A percentile compares a stretch with the other conserved stretches of the same genome.
phyloP scores from a whole-genome alignment of 1,284 basidiomycete species.

The Hymenochaete sp. region DNA sequence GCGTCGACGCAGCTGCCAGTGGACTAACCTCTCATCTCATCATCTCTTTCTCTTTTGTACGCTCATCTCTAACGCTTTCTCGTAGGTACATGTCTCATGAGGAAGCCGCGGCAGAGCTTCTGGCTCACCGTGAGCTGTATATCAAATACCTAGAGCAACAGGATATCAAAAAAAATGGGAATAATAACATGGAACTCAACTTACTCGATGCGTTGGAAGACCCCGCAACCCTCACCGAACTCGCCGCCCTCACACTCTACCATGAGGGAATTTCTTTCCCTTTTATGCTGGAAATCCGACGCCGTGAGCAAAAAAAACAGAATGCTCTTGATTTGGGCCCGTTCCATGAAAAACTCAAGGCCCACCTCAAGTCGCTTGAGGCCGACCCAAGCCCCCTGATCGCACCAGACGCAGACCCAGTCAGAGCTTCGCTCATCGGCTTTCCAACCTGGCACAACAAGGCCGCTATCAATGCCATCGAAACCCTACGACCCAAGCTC shows the following conservation, averaged over 20 bases:
- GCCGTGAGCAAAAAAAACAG: slow-evolving; percentile 21
- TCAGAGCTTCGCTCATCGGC: slow-evolving; percentile 13
- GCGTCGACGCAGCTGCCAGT: no score
- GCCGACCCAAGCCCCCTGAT: slow-evolving; percentile 20
- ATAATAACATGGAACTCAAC: slow-evolving; percentile 26
- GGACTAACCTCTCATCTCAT: no score
- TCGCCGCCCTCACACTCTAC: slow-evolving; percentile 28
- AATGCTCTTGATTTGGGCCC: slow-evolving; percentile 25
- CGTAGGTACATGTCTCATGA: slow-evolving; percentile 26
- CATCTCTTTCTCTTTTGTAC: no score
- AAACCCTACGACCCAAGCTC: background rate
- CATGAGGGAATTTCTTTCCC: slow-evolving; percentile 25
- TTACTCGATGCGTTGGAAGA: slow-evolving; percentile 26
- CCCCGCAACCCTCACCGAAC: slow-evolving; percentile 28
- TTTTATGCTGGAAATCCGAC: slow-evolving; percentile 19
- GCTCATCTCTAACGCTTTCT: no score
- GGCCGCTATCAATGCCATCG: slow-evolving; percentile 14
- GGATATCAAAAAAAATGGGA: slow-evolving; percentile 24
- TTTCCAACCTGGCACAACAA: background rate
- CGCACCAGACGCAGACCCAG: slow-evolving; percentile 4
- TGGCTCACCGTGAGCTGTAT: slow-evolving; percentile 20
- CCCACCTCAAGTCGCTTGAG: slow-evolving; percentile 22
- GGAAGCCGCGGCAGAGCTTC: slow-evolving; percentile 23
- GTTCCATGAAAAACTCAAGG: slow-evolving; percentile 21
- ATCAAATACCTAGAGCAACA: slow-evolving; percentile 23